Base-by-base conservation (phyloP, 345 rosid genomes). In the Luvunga scandens region DNA sequence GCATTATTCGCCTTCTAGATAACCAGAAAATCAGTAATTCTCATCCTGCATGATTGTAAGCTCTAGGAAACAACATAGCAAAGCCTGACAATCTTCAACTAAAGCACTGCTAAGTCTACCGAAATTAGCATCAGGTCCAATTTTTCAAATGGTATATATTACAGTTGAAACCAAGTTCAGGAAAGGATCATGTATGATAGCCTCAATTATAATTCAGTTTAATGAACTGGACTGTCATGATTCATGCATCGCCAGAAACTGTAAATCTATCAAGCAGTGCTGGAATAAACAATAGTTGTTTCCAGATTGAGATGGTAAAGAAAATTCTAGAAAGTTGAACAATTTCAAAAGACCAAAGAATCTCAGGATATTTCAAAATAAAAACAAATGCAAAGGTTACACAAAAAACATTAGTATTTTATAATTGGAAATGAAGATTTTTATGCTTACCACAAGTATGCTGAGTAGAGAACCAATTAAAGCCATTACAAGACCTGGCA, bases 401-500 rank as follows among this genome's bases (percentile, higher is more conserved):
- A 67, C 2, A 22, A 7, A 67, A 9, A 67, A 38, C 9, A 38
- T 67, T 24, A n/a, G 9, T n/a, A 10, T n/a, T 25, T 19, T 7
- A 57, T 36, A 19, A 24, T 13, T 72, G n/a, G 39, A 62, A 74
- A 33, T 30, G 10, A 21, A 74, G 60, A 81, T 73, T 22, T 59
- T 71, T 42, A 73, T 33, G 78, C 94, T 78, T 86, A 92, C 98
- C 98, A 93, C 91, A 13, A 92, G 90, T 75, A 90, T 55, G 80
- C 96, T 85, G 78, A 95, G 91, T 76, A 91, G 81, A 67, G 98
- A 93, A 81, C 98, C 98, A n/a, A 93, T 91, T 68, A 95, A 85
- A 78, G 98, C 91, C 98, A 95, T 93, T 79, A 92, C 77, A 69
- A 95, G 95, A 82, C 98, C 97, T 93, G 88, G 80, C 76, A 79